A percentile compares a stretch with the other conserved stretches of the same genome.
Conservation (phyloP, 805 yeast species). For the Ogataea pignaliae region DNA sequence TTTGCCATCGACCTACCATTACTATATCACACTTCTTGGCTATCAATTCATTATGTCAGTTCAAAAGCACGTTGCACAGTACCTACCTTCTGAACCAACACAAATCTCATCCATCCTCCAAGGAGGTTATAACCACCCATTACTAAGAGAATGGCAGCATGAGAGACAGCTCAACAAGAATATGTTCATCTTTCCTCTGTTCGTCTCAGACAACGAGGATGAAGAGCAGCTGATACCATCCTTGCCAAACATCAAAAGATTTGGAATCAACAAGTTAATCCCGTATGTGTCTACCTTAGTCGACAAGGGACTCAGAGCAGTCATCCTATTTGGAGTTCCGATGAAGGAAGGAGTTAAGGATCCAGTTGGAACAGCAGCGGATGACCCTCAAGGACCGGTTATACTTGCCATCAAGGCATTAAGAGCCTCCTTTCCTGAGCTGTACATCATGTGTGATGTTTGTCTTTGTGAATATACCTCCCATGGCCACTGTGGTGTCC, state of each 20-base stretch:
- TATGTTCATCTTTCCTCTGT: slow-evolving; percentile 91
- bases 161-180: slow-evolving; percentile 78
- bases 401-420: slow-evolving; percentile 70
- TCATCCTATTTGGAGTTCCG: slow-evolving; percentile 90
- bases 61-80: slow-evolving; percentile 60
- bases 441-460: slow-evolving; percentile 89
- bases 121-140: slow-evolving; percentile 92
- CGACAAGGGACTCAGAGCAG: slow-evolving; percentile 77
- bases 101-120: slow-evolving; percentile 73
- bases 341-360: slow-evolving; percentile 74
- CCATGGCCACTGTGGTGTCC: slow-evolving; percentile 97
- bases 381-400: slow-evolving; percentile 95
- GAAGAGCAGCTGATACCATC: slow-evolving; percentile 73
- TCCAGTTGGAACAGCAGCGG: slow-evolving; percentile 81
- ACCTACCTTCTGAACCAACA: slow-evolving; percentile 52
- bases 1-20: too few species aligned
- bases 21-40: too few species aligned
- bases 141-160: slow-evolving; percentile 86
- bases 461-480: slow-evolving; percentile 95
- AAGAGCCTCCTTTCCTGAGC: slow-evolving; percentile 64
- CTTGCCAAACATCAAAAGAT: slow-evolving; percentile 83
- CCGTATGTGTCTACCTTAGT: slow-evolving; percentile 70
- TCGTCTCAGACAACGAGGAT: slow-evolving; percentile 74
- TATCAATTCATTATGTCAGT: too few species aligned
- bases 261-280: slow-evolving; percentile 74